phyloP scores from a whole-genome alignment of 2,329 filamentous ascomycete species.

The Colletotrichum viniferum region DNA sequence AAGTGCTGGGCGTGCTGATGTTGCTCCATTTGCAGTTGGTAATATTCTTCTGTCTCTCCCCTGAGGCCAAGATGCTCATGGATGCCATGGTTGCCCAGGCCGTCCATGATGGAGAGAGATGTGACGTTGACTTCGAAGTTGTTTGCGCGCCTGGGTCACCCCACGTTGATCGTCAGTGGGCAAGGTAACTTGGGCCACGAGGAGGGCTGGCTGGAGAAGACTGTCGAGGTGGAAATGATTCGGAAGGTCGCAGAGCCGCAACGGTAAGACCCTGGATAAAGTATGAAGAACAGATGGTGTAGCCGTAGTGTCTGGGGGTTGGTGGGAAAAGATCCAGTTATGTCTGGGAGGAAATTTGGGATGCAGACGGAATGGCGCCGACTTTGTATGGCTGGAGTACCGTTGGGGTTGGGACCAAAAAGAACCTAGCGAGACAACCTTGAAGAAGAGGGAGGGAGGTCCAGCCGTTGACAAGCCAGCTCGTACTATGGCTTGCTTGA shows the following conservation, averaged over 20 bases:
- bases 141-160: background rate
- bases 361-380: background rate
- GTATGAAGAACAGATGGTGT: background rate
- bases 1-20: background rate
- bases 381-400: background rate
- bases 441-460: background rate
- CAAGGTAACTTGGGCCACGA: background rate
- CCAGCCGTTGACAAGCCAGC: background rate
- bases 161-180: background rate
- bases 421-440: background rate
- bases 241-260: conserved; percentile 8
- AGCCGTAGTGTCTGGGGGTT: background rate
- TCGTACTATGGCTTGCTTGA: background rate
- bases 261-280: background rate
- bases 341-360: background rate
- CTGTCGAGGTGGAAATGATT: background rate
- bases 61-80: background rate
- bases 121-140: background rate
- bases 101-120: conserved; percentile 24
- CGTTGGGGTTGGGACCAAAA: background rate
- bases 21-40: background rate
- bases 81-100: conserved; percentile 12
- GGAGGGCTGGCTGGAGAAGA: background rate
- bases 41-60: background rate
- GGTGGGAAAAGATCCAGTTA: background rate